Evolutionary conservation across 768 basidiomycete genomes (phyloP).

Genomic region (Termitomyces sp.): DNA sequence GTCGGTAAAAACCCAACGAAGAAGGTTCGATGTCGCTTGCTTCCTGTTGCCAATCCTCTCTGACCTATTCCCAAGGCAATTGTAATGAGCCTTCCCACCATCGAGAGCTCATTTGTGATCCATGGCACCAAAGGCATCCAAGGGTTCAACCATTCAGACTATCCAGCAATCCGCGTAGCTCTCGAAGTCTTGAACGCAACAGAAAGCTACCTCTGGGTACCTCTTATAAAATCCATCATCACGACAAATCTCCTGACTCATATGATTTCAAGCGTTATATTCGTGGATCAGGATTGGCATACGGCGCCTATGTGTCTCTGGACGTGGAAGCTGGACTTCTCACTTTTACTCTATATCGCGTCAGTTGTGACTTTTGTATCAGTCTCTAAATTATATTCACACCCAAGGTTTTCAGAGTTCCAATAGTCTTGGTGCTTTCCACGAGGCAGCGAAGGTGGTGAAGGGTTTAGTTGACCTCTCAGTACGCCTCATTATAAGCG

Average conservation of each 20-base stretch:
- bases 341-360: conserved; percentile 76
- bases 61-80: conserved; percentile 53
- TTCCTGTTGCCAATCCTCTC: background rate
- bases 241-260: conserved; percentile 9
- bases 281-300: conserved; percentile 92
- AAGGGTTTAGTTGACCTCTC: conserved; percentile 78
- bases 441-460: conserved; percentile 76
- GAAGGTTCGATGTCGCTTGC: conserved; percentile 44
- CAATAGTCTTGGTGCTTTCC: conserved; percentile 73
- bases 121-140: conserved; percentile 77
- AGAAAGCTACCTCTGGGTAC: conserved; percentile 93
- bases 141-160: conserved; percentile 80
- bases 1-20: conserved; percentile 71
- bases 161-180: conserved; percentile 82
- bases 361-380: conserved; percentile 30
- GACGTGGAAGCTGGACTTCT: conserved; percentile 80
- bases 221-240: background rate
- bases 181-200: conserved; percentile 87
- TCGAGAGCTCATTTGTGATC: conserved; percentile 86
- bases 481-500: conserved; percentile 39
- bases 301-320: conserved; percentile 74
- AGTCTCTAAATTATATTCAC: background rate
- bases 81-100: conserved; percentile 86
- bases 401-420: conserved; percentile 55
- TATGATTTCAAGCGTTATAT: conserved; percentile 66